These are phyloP conservation scores for Gyromitra esculenta DNA, from an alignment of 2,329 filamentous ascomycete genomes.

Conservation along the genomic window DNA sequence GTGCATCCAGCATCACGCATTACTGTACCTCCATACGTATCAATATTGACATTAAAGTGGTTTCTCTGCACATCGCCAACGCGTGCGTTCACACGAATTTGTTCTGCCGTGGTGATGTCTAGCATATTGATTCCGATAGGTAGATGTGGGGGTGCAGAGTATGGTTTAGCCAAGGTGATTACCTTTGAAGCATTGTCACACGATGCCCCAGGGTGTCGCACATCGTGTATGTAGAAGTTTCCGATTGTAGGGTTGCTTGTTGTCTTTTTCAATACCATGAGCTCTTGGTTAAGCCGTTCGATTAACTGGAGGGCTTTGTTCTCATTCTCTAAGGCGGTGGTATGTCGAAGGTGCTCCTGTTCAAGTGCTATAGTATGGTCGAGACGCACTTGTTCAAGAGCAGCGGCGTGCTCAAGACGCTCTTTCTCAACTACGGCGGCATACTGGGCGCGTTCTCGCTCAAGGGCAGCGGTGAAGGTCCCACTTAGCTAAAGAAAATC, in stretches of 20 bases:
- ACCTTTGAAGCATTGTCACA: not conserved
- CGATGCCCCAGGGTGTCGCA: not conserved
- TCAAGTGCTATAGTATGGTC: not conserved
- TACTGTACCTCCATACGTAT: not conserved
- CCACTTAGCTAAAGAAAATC: not conserved
- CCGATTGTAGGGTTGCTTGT: not conserved
- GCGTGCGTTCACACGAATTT: not conserved
- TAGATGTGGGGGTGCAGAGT: not conserved
- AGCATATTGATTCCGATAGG: slow-evolving; percentile 9
- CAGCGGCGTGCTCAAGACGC: not conserved
- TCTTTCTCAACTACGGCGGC: not conserved
- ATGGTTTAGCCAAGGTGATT: not conserved
- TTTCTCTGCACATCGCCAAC: not conserved
- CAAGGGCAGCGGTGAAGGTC: not conserved
- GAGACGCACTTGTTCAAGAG: not conserved
- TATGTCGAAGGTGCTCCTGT: not conserved
- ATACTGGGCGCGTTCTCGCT: not conserved
- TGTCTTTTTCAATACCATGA: not conserved
- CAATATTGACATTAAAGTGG: not conserved
- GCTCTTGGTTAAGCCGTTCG: not conserved
- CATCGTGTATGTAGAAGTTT: slow-evolving; percentile 16
- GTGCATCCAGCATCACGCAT: slow-evolving; percentile 4
- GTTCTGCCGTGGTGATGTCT: not conserved
- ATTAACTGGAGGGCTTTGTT: not conserved
- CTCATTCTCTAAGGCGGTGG: not conserved